Evolutionary conservation across 306 rosid genomes (phyloP).

Genomic region (Malus sieversii): DNA sequence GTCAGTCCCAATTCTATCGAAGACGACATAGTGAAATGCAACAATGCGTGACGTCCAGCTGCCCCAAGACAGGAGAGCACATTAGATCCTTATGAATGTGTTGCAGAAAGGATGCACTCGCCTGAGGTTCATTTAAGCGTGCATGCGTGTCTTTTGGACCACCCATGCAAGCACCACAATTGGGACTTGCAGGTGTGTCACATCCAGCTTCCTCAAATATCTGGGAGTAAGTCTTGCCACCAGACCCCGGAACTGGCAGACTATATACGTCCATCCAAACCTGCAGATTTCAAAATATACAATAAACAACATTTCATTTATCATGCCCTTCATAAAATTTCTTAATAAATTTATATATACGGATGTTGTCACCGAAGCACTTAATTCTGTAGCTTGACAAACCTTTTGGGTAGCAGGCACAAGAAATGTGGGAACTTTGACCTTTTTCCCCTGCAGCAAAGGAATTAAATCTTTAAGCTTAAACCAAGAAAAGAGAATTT

Average conservation of each 20-base stretch:
- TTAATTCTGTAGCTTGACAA: conserved; percentile 9
- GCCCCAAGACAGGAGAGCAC: neutral
- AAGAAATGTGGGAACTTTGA: conserved; percentile 94
- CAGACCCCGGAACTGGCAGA: conserved; percentile 79
- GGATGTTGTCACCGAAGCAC: neutral
- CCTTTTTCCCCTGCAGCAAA: conserved; percentile 69
- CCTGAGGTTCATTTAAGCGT: conserved; percentile 81
- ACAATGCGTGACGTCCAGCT: neutral
- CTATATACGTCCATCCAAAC: conserved; percentile 90
- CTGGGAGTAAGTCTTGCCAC: conserved; percentile 97
- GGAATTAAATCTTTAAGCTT: conserved; percentile 2
- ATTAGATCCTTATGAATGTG: neutral
- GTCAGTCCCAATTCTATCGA: neutral
- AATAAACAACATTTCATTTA: neutral
- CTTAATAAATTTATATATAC: neutral
- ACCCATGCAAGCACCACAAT: conserved; percentile 95
- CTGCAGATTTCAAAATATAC: conserved; percentile 26
- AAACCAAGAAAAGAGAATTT: neutral
- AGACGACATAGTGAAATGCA: neutral
- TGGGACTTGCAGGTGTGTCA: conserved; percentile 95
- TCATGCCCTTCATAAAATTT: neutral
- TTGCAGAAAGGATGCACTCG: conserved; percentile 24
- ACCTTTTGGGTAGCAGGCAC: conserved; percentile 99
- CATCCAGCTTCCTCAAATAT: conserved; percentile 99
- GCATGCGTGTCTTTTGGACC: conserved; percentile 94